These are phyloP conservation scores for Thinopyrum elongatum DNA, from an alignment of 176 grass and related monocot species.

Conservation along the genomic window DNA sequence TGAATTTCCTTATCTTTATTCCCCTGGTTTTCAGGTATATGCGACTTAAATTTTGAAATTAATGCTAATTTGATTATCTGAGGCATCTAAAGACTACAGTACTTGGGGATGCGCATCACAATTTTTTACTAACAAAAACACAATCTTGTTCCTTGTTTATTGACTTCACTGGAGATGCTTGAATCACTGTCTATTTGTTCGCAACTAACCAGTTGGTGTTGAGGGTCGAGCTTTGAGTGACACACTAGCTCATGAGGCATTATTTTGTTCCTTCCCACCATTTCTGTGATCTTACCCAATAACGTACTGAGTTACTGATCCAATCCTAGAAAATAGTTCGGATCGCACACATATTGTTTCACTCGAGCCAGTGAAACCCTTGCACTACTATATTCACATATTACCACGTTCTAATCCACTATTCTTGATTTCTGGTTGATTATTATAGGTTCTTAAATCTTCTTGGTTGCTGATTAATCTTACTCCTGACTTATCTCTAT, in stretches of 20 bases:
- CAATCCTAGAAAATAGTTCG: not conserved
- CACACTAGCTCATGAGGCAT: not conserved
- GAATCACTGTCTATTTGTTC: not conserved
- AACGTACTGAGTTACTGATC: not conserved
- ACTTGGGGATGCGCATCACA: not conserved
- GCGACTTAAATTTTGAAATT: not conserved
- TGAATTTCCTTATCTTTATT: conserved; percentile 86
- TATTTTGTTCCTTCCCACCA: not conserved
- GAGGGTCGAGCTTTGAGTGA: not conserved
- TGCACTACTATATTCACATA: not conserved
- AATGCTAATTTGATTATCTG: conserved; percentile 11
- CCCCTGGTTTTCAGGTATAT: conserved; percentile 79
- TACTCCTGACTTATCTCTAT: not conserved
- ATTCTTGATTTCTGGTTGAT: not conserved
- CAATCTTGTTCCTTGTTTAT: not conserved
- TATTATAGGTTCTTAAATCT: not conserved
- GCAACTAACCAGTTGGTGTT: not conserved
- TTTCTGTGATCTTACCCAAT: not conserved
- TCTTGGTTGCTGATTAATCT: not conserved
- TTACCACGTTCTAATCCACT: not conserved
- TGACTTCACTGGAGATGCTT: not conserved
- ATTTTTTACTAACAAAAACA: not conserved
- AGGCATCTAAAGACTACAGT: conserved; percentile 14
- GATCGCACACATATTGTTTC: not conserved
- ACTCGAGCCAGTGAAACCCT: not conserved